Percentiles rank a stretch among this genome's conserved stretches.
Evolutionary conservation across 2,329 filamentous ascomycete genomes (phyloP).

Genomic region (Cercospora berteroae): DNA sequence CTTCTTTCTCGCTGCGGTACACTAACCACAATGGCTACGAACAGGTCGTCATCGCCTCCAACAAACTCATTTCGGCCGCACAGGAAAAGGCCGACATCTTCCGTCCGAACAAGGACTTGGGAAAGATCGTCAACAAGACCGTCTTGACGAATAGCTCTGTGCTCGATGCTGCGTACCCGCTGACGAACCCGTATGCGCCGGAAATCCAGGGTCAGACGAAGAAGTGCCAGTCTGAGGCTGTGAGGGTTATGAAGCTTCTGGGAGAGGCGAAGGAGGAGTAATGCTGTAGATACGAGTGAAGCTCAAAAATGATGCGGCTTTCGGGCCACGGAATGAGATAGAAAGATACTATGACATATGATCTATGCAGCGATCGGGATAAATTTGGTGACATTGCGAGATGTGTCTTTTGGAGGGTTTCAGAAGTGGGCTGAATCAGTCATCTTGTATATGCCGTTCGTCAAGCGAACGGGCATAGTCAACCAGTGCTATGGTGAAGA

Average conservation of each 20-base stretch:
- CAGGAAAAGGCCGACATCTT: slow-evolving; percentile 24
- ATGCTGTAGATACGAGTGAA: not conserved
- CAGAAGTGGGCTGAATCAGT: too few species aligned
- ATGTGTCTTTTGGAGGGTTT: too few species aligned
- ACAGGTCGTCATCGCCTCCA: slow-evolving; percentile 22
- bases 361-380: too few species aligned
- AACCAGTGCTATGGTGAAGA: too few species aligned
- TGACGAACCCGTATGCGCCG: slow-evolving; percentile 24
- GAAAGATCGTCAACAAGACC: slow-evolving; percentile 28
- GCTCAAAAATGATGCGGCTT: not conserved
- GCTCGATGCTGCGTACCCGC: slow-evolving; percentile 23
- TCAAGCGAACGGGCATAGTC: too few species aligned
- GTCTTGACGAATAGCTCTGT: slow-evolving; percentile 22
- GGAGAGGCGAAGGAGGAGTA: not conserved
- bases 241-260: slow-evolving; percentile 16
- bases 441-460: too few species aligned
- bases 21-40: not conserved
- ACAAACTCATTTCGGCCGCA: slow-evolving; percentile 22
- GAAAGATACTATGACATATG: too few species aligned
- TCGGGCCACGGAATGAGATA: too few species aligned
- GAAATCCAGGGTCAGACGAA: slow-evolving; percentile 24
- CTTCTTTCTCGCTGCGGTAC: not conserved
- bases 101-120: slow-evolving; percentile 22
- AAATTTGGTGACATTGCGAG: too few species aligned
- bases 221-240: slow-evolving; percentile 22